Base-by-base conservation (phyloP, 768 basidiomycete species). In the Auricularia auricula-judae region DNA sequence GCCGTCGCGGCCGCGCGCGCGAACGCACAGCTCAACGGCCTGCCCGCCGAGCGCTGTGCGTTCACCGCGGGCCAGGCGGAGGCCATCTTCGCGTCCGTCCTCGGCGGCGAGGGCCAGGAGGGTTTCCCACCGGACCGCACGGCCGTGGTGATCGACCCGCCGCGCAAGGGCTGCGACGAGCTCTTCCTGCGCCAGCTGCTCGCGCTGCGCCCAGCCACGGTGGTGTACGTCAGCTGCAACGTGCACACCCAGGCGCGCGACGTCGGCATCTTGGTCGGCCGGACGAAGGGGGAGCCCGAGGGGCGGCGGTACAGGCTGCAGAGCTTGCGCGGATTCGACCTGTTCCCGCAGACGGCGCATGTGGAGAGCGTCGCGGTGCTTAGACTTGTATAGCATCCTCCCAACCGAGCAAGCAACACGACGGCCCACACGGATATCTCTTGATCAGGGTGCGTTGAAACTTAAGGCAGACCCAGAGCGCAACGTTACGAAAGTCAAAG, bases 301-400 rank as follows among this genome's bases (percentile, higher is more conserved):
- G 59, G 76, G 74, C 59, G 74, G 69, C 78, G 76, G 69, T 99
- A 97, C 75, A 79, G 82, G 66, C 69, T 99, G 70, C 90, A 94
- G 76, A 91, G 86, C 69, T 68, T 97, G 70, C 75, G 89, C 66
- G 95, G 93, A 42, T 92, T 97, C 68, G 96, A 98, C 78, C 72
- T 99, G 63, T 99, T 98, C 78, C 93, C 96, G 7, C 94, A 98
- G 79, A 96, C 93, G 33, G 89, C 91, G 12, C 95, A 98, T 79
- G 92, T 96, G 8, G 93, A 98, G 76, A 84, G 83, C 64, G 85
- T 92, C 12, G 87, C 87, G 4, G 80, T 91, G 35, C 75, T 91
- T 69, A 59, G 56, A 34, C 56, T 59, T 23, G 34, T 59, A 14
- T 59, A 34, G 29, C 5, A 18, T 51, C 29, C 29, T 29, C 29